phyloP scores from a whole-genome alignment of 768 basidiomycete genomes.

The Mycena chlorophos region DNA sequence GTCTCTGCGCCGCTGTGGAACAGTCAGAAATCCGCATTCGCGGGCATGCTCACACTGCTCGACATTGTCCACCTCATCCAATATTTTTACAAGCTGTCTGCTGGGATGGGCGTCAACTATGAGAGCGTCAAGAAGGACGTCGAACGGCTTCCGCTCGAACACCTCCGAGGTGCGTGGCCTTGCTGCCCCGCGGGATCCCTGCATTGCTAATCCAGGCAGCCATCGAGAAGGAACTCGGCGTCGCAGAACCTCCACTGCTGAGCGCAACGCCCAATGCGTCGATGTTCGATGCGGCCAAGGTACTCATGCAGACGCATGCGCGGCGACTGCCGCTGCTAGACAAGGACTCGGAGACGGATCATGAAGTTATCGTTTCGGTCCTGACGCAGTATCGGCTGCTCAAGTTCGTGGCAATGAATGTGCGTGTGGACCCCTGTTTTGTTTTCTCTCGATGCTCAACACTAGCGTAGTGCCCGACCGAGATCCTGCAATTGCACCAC shows the following conservation, averaged over 20 bases:
- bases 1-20: conserved; percentile 99
- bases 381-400: conserved; percentile 96
- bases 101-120: conserved; percentile 38
- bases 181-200: conserved; percentile 2
- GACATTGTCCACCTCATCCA: conserved; percentile 99
- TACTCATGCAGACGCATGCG: conserved; percentile 93
- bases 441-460: conserved; percentile 10
- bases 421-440: conserved; percentile 36
- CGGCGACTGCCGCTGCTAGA: conserved; percentile 93
- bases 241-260: conserved; percentile 87
- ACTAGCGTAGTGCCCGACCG: conserved; percentile 70
- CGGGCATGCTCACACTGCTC: conserved; percentile 98
- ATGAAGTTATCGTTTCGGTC: conserved; percentile 94
- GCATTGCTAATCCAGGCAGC: conserved; percentile 47
- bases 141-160: conserved; percentile 87
- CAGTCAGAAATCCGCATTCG: conserved; percentile 88
- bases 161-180: conserved; percentile 70
- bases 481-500: conserved; percentile 78
- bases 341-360: conserved; percentile 87
- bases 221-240: conserved; percentile 89
- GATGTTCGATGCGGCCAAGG: conserved; percentile 85
- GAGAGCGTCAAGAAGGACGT: conserved; percentile 89
- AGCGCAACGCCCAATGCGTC: conserved; percentile 86
- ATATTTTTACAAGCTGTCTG: conserved; percentile 90
- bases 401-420: conserved; percentile 98